A percentile compares a stretch with the other conserved stretches of the same genome.
These are phyloP conservation scores for Diaporthe vexans DNA, from an alignment of 2,329 filamentous ascomycete species.

Conservation along the genomic window DNA sequence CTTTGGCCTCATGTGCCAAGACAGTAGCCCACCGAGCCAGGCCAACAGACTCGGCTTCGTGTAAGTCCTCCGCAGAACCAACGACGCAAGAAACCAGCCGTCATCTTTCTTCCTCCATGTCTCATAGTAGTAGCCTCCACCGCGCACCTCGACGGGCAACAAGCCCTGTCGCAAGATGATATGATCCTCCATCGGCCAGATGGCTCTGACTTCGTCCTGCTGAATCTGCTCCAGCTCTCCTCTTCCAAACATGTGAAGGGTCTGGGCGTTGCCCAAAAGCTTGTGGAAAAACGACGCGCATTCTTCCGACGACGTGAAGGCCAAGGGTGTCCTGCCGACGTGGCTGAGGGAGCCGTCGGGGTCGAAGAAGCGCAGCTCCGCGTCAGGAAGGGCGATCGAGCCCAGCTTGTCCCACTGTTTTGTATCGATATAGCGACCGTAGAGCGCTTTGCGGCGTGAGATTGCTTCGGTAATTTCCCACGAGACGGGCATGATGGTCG, in stretches of 20 bases:
- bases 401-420: constrained; percentile 46
- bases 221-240: constrained; percentile 47
- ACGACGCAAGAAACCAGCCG: constrained; percentile 32
- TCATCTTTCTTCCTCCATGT: constrained; percentile 27
- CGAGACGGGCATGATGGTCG: constrained; percentile 29
- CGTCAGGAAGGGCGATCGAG: constrained; percentile 44
- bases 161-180: neutral
- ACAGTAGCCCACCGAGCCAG: neutral
- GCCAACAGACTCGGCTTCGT: neutral
- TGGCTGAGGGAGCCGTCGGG: constrained; percentile 3
- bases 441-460: constrained; percentile 46
- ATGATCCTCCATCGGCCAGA: constrained; percentile 41
- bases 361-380: constrained; percentile 40
- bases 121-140: constrained; percentile 36
- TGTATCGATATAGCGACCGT: constrained; percentile 47
- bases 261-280: constrained; percentile 45
- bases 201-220: constrained; percentile 45
- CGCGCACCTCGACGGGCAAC: neutral
- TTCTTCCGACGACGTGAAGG: constrained; percentile 32
- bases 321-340: constrained; percentile 1
- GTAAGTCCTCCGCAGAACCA: constrained; percentile 15
- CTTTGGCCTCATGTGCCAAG: neutral
- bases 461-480: constrained; percentile 45
- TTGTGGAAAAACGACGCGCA: constrained; percentile 43
- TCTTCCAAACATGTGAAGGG: constrained; percentile 45